Base-by-base conservation (phyloP, 768 basidiomycete species). In the Crucibulum laeve region DNA sequence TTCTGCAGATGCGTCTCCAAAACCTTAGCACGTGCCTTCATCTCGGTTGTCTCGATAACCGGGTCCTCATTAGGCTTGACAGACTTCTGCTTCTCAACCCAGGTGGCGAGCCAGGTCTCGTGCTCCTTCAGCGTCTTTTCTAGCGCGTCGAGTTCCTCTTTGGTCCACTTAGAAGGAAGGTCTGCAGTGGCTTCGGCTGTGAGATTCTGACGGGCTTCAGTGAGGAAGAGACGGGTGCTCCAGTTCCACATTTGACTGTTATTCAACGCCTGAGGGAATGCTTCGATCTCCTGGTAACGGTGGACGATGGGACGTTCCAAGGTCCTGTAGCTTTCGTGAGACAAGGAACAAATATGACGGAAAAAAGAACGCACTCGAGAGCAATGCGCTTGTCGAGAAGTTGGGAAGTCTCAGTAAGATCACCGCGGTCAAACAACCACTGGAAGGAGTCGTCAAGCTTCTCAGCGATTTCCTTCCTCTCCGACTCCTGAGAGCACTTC, bases 201-300 rank as follows among this genome's bases (percentile, higher is more conserved):
- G 34, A 87, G 65, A 61, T 95, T 94, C 45, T 71, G 59, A 4
- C 73, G 72, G 18, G 94, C 93, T 42, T 91, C 87, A 1, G 73
- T 65, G 22, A 96, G 74, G 84, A 98, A 99, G n/a, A 88, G 61
- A 13, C 74, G 83, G 46, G 80, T 87, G 63, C 75, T 84, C 88
- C 80, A 99, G 66, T 82, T 91, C 87, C 81, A 86, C 79, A 81
- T 85, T 59, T 89, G 87, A 45, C 79, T 82, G 65, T 76, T 84
- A 56, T 91, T 87, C 43, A 98, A 71, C 1, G 84, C 82, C 49
- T 80, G 76, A 3, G 89, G 87, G 65, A 96, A 92, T 22, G 82
- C 82, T 50, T 87, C 80, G 36, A 88, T 86, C 65, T 99, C 96
- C 60, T 82, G 78, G 68, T 93, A 91, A 10, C 96, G 88, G 59